Evolutionary conservation across 2,329 filamentous ascomycete species (phyloP).

Genomic region (Xylaria sp.): DNA sequence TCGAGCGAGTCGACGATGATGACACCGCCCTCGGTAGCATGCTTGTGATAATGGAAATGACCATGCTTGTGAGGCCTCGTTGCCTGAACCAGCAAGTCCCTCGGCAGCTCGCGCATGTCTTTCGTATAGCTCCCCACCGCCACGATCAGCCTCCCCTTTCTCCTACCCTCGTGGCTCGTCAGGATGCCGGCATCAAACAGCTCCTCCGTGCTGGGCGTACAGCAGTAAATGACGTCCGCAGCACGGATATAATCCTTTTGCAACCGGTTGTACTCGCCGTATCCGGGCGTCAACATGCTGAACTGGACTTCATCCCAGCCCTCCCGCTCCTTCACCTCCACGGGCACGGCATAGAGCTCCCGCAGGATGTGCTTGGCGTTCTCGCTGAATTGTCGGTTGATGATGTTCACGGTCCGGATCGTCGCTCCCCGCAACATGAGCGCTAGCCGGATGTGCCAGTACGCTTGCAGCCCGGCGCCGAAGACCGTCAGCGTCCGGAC

Average conservation of each 20-base stretch:
- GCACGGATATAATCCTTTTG: constrained; percentile 75
- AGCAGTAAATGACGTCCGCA: constrained; percentile 87
- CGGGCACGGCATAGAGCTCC: constrained; percentile 57
- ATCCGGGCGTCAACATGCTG: constrained; percentile 72
- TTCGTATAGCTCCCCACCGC: constrained; percentile 76
- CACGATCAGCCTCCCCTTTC: constrained; percentile 76
- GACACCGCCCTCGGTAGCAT: constrained; percentile 70
- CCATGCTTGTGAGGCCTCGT: constrained; percentile 56
- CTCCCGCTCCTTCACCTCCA: constrained; percentile 60
- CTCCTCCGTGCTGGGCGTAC: constrained; percentile 78
- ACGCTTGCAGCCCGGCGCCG: constrained; percentile 88
- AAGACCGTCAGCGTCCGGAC: constrained; percentile 85
- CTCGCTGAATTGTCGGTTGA: constrained; percentile 77
- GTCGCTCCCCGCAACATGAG: constrained; percentile 76
- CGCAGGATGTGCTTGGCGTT: constrained; percentile 63
- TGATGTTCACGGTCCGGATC: constrained; percentile 82
- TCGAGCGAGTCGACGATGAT: constrained; percentile 81
- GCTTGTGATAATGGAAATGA: constrained; percentile 72
- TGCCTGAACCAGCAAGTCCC: constrained; percentile 75
- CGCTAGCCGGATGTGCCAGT: constrained; percentile 91
- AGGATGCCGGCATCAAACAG: constrained; percentile 80
- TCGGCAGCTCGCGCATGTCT: constrained; percentile 84
- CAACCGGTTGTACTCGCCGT: constrained; percentile 73
- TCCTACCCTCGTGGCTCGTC: constrained; percentile 74
- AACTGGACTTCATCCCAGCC: constrained; percentile 76